Evolutionary conservation across 179 eudicot genomes (phyloP).

Genomic region (Silene noctiflora): DNA sequence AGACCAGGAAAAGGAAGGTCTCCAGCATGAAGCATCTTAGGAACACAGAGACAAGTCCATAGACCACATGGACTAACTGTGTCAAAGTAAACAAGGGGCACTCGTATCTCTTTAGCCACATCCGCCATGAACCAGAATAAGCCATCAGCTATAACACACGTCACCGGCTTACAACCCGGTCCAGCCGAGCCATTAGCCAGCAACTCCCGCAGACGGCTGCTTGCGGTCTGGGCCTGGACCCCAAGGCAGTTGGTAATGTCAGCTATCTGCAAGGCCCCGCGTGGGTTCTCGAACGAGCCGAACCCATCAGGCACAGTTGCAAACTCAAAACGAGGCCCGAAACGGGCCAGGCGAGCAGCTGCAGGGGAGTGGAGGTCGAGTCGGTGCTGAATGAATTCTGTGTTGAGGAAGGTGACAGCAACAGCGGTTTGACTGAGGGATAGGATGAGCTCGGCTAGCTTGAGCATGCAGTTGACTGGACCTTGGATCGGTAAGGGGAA

Average conservation of each 20-base stretch:
- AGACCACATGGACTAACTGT: slow-evolving; percentile 40
- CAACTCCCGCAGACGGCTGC: slow-evolving; percentile 29
- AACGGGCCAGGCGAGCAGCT: slow-evolving; percentile 15
- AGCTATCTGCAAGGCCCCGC: slow-evolving; percentile 16
- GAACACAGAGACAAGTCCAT: slow-evolving; percentile 37
- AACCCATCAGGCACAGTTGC: slow-evolving; percentile 36
- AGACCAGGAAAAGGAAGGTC: slow-evolving; percentile 45
- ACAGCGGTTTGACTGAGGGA: slow-evolving; percentile 15
- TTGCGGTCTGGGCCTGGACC: slow-evolving; percentile 6
- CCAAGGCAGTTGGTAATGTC: slow-evolving; percentile 24
- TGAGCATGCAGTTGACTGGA: slow-evolving; percentile 46
- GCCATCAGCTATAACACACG: slow-evolving; percentile 45
- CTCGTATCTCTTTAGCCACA: slow-evolving; percentile 32
- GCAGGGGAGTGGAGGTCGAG: slow-evolving; percentile 27
- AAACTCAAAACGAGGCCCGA: slow-evolving; percentile 22
- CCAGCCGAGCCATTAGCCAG: slow-evolving; percentile 20
- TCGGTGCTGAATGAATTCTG: slow-evolving; percentile 31
- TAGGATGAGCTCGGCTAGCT: slow-evolving; percentile 40
- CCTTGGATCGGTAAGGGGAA: slow-evolving; percentile 57
- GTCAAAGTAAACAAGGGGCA: slow-evolving; percentile 38
- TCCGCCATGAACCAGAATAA: slow-evolving; percentile 34
- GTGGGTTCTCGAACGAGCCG: slow-evolving; percentile 32
- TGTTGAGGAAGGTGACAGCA: slow-evolving; percentile 38
- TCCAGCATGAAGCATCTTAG: slow-evolving; percentile 35
- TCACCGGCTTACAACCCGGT: slow-evolving; percentile 21